These are phyloP conservation scores for Moniliophthora roreri DNA, from an alignment of 1,284 basidiomycete genomes.

Conservation along the genomic window DNA sequence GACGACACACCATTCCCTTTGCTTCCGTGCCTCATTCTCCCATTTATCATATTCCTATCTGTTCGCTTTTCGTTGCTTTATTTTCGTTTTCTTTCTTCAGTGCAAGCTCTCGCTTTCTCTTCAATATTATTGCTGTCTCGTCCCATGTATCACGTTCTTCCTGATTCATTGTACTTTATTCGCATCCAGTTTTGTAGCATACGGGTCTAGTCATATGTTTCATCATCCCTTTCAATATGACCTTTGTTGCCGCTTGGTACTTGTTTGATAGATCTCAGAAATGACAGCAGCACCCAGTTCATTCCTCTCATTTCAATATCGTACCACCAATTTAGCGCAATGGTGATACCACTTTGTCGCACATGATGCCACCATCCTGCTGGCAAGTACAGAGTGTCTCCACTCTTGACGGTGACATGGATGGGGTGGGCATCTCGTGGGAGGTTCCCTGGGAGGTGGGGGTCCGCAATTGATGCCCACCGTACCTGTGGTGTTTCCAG, in stretches of 20 bases:
- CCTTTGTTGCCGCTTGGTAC: conserved; percentile 27
- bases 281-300: conserved; percentile 65
- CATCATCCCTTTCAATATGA: conserved; percentile 23
- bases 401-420: conserved; percentile 60
- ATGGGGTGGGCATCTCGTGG: conserved; percentile 61
- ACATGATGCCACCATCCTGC: conserved; percentile 93
- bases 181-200: background rate
- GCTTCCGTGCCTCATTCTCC: background rate
- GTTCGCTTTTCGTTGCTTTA: background rate
- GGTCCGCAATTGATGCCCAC: conserved; percentile 75
- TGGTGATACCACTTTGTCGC: conserved; percentile 58
- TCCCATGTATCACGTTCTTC: background rate
- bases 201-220: conserved; percentile 9
- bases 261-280: conserved; percentile 35
- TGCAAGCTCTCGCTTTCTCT: background rate
- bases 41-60: background rate
- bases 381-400: conserved; percentile 87
- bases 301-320: conserved; percentile 73
- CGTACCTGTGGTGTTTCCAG: conserved; percentile 44
- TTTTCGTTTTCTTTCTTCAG: background rate
- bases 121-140: background rate
- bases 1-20: conserved; percentile 20
- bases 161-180: conserved; percentile 4
- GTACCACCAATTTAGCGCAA: conserved; percentile 91
- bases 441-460: conserved; percentile 42